A percentile compares a stretch with the other conserved stretches of the same genome.
Evolutionary conservation across 371 early-diverging fungal genomes (phyloP).

Genomic region (Encephalitozoon romaleae): DNA sequence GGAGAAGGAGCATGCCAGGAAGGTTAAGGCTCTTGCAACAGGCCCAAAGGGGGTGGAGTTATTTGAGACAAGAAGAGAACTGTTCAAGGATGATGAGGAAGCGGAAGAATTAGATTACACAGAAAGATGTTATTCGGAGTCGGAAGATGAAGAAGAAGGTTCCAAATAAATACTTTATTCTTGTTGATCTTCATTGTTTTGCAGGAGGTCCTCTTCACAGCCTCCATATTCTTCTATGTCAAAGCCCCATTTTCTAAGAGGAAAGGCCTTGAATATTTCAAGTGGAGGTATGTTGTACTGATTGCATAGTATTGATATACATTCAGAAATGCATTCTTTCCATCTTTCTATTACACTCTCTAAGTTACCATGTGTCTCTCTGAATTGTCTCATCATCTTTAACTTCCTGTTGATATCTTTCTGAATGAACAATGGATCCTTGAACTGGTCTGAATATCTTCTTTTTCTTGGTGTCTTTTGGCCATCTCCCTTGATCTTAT

Average conservation of each 20-base stretch:
- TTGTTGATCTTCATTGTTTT: not conserved
- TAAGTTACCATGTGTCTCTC: slow-evolving; percentile 36
- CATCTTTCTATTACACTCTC: slow-evolving; percentile 26
- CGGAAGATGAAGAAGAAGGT: slow-evolving; percentile 9
- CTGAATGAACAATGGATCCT: slow-evolving; percentile 34
- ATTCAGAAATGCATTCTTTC: slow-evolving; percentile 37
- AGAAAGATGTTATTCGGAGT: slow-evolving; percentile 45
- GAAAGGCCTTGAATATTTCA: slow-evolving; percentile 40
- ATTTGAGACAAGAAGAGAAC: slow-evolving; percentile 87
- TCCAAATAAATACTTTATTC: slow-evolving; percentile 12
- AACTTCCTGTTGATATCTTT: slow-evolving; percentile 50
- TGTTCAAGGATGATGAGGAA: slow-evolving; percentile 70
- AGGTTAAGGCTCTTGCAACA: slow-evolving; percentile 63
- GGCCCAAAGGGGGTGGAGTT: slow-evolving; percentile 71
- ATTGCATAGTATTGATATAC: slow-evolving; percentile 26
- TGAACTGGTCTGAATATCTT: slow-evolving; percentile 54
- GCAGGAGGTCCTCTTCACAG: not conserved
- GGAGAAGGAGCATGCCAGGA: slow-evolving; percentile 74
- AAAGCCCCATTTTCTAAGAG: slow-evolving; percentile 40
- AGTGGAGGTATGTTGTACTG: slow-evolving; percentile 28
- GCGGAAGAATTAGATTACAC: slow-evolving; percentile 54
- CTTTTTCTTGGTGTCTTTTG: slow-evolving; percentile 13
- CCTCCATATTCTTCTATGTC: slow-evolving; percentile 38
- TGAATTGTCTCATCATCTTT: slow-evolving; percentile 43
- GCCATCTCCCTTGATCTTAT: slow-evolving; percentile 2